Base-by-base conservation (phyloP, 2,329 filamentous ascomycete genomes). In the Lasiodiplodia sp. region DNA sequence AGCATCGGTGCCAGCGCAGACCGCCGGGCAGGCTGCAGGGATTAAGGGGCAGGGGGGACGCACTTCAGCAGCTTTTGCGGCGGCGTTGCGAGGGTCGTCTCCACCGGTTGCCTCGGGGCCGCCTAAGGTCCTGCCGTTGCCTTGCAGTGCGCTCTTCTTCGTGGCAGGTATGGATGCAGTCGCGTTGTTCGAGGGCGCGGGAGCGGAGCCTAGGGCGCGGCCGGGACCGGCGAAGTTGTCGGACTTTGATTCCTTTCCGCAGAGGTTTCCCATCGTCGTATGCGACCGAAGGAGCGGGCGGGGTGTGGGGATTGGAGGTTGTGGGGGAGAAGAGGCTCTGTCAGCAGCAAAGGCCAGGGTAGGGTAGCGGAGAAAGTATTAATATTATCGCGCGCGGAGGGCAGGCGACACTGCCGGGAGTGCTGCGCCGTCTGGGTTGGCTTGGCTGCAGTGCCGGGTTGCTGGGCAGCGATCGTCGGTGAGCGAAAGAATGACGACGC, bases 51-150 rank as follows among this genome's bases (percentile, higher is more conserved):
- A 28, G 72, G 82, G 82, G 3, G n/a, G 18, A 47, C 88, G 77
- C 79, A 96, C 94, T 89, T 96, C 92, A 70, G 94, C 94, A 65
- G 94, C 94, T 72, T 88, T 87, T 0, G 93, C 93, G 4, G 94
- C 94, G 70, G 89, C 92, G 67, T 84, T 85, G 69, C 90, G 86
- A 40, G 93, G 90, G 16, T 34, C 53, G 18, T 65, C 16, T 14
- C 57, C 68, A 34, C 51, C 68, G 72, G 72, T 25, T 25, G 76
- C 76, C n/a, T 77, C 75, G 56, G 70, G 56, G 38, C 86, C 86
- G 23, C 92, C 92, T 52, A 96, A 80, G 2, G 89, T 91, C 70
- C 91, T 85, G 10, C 84, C 87, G 69, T 83, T 87, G 0, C 84
- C 88, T 74, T 84, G 86, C 68, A 88, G 83, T 74, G 77, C 66